Evolutionary conservation across 495 filamentous ascomycete genomes (phyloP).

Genomic region (Xylaria acuta): DNA sequence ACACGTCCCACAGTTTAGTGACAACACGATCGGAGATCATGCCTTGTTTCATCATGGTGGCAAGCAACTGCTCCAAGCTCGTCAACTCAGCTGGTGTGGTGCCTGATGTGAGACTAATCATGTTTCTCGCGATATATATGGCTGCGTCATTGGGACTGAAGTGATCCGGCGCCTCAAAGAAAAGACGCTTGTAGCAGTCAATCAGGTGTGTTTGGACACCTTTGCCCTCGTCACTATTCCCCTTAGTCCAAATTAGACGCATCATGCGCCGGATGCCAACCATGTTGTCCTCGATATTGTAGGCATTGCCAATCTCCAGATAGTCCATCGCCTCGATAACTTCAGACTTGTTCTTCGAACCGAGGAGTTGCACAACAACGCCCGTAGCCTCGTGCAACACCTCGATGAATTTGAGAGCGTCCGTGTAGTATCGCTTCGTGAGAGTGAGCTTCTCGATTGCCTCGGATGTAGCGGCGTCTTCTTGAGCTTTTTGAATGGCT

Average conservation of each 20-base stretch:
- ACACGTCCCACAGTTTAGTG: conserved; percentile 95
- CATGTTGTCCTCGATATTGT: conserved; percentile 92
- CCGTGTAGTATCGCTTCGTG: conserved; percentile 86
- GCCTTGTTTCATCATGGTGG: conserved; percentile 95
- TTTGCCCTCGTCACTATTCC: conserved; percentile 98
- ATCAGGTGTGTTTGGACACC: conserved; percentile 97
- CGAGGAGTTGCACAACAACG: conserved; percentile 82
- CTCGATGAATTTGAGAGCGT: conserved; percentile 93
- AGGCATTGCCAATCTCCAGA: conserved; percentile 91
- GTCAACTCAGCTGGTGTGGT: conserved; percentile 93
- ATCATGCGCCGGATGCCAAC: conserved; percentile 93
- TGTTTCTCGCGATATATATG: conserved; percentile 95
- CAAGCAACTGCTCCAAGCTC: conserved; percentile 90
- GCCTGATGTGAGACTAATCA: conserved; percentile 98
- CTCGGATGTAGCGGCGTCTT: conserved; percentile 72
- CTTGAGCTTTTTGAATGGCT: conserved; percentile 70
- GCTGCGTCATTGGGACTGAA: conserved; percentile 90
- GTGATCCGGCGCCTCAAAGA: conserved; percentile 89
- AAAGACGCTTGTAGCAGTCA: conserved; percentile 93
- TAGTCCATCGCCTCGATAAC: conserved; percentile 99
- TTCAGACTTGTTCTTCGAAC: conserved; percentile 95
- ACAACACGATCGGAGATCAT: conserved; percentile 86
- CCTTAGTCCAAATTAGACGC: conserved; percentile 97
- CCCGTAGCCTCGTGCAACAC: conserved; percentile 83
- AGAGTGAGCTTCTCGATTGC: conserved; percentile 83